Base-by-base conservation (phyloP, 1,139 yeast species). In the Blastobotrys proliferans region DNA sequence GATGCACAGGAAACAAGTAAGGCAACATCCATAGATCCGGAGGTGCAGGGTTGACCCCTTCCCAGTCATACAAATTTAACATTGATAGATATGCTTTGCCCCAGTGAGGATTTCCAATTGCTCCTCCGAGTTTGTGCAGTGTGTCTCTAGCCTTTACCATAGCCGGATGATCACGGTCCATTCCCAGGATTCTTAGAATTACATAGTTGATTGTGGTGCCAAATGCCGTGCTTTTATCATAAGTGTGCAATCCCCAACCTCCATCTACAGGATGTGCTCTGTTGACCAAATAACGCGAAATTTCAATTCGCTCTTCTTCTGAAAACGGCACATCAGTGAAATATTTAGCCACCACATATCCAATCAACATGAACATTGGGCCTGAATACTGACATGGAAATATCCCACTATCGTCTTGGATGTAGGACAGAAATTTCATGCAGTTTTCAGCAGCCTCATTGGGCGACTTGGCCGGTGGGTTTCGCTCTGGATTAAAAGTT, bases 231-330 rank as follows among this genome's bases (percentile, higher is more conserved):
- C 94, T 82, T 61, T 90, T 92, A 59, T 92, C 98, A 38, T 78
- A 81, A 2, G 88, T 77, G 60, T 92, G 97, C 40, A 94, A 72
- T 97, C 98, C 98, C 99, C 70, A 94, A 1, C 98, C 99, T n/a
- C 99, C 99, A 64, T 94, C 99, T 0, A 88, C 95, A 0, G 97
- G 97, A 60, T 92, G 96, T 0, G 97, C 82, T 0, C 86, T 76
- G 60, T 94, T 94, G 16, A 87, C 87, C 18, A 92, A 67, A 58
- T 88, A 92, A 44, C 97, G 72, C 30, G 83, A 78, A 62, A 94
- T 68, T 62, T 94, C 98, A 9, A 68, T 64, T 50, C 71, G 68
- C 52, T 75, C 78, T 24, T 79, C 81, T 33, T 73, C 6, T 55
- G 52, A 82, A 26, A 92, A 83, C 17, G 76, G 78, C 0, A 77